Evolutionary conservation across 345 rosid species (phyloP).

Genomic region (Populus ilicifolia): DNA sequence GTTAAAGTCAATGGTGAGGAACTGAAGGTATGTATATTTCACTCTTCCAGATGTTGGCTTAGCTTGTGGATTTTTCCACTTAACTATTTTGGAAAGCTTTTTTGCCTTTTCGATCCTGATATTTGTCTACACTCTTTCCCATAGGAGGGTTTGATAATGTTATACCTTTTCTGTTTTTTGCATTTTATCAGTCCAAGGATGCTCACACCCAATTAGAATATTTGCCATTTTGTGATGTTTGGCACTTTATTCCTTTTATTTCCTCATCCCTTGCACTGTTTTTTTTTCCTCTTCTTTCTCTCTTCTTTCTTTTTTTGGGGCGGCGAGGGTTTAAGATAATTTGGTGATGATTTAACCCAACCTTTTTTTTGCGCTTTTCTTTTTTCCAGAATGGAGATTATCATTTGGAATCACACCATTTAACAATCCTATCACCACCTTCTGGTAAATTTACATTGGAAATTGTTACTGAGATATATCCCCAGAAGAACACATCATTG

Average conservation of each 20-base stretch:
- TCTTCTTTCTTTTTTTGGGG: too few relatives aligned
- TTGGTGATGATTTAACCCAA: background rate
- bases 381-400: conserved; percentile 60
- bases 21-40: conserved; percentile 53
- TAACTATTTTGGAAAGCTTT: background rate
- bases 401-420: conserved; percentile 55
- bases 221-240: background rate
- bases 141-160: background rate
- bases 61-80: background rate
- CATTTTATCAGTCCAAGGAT: background rate
- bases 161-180: background rate
- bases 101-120: background rate
- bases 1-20: conserved; percentile 61
- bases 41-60: background rate
- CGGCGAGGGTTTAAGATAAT: too few relatives aligned
- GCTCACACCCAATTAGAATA: background rate
- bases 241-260: too few relatives aligned
- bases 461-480: conserved; percentile 75
- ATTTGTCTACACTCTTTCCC: too few relatives aligned
- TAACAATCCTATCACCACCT: conserved; percentile 68
- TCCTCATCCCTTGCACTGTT: too few relatives aligned
- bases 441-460: conserved; percentile 58
- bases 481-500: conserved; percentile 86
- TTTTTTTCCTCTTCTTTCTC: too few relatives aligned
- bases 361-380: background rate